Conservation (phyloP, 2,329 filamentous ascomycete genomes). For the Corinectria fuckeliana region DNA sequence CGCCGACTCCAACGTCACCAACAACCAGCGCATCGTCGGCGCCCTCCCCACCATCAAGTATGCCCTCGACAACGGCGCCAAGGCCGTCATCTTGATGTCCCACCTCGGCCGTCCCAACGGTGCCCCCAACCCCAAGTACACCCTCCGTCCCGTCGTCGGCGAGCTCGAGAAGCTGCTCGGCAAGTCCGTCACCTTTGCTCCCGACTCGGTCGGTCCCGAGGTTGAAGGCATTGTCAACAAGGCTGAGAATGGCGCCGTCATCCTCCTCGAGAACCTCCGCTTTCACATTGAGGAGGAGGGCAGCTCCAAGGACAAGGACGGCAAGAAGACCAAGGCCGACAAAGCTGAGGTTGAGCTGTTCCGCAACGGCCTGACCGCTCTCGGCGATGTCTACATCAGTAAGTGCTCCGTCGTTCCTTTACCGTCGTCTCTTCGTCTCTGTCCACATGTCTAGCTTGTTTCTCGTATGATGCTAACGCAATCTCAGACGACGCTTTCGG, state of each 20-base stretch:
- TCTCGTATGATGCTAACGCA: conserved; percentile 30
- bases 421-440: neutral
- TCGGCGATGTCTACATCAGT: conserved; percentile 98
- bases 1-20: conserved; percentile 90
- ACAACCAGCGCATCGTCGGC: conserved; percentile 97
- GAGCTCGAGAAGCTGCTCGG: conserved; percentile 91
- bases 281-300: conserved; percentile 99
- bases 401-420: conserved; percentile 48
- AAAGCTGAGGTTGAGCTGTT: conserved; percentile 92
- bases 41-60: conserved; percentile 96
- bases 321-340: conserved; percentile 98
- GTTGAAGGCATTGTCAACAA: conserved; percentile 89
- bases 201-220: conserved; percentile 88
- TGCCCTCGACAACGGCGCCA: conserved; percentile 87
- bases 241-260: conserved; percentile 79
- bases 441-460: neutral
- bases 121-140: conserved; percentile 90
- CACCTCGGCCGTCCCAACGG: conserved; percentile 96
- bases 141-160: conserved; percentile 86
- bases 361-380: conserved; percentile 90
- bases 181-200: conserved; percentile 84
- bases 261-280: conserved; percentile 96
- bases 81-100: conserved; percentile 96
- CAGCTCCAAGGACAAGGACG: conserved; percentile 88
- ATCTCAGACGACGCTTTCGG: conserved; percentile 90